Base-by-base conservation (phyloP, 1,139 yeast species). In the Pneumocystis sp. region DNA sequence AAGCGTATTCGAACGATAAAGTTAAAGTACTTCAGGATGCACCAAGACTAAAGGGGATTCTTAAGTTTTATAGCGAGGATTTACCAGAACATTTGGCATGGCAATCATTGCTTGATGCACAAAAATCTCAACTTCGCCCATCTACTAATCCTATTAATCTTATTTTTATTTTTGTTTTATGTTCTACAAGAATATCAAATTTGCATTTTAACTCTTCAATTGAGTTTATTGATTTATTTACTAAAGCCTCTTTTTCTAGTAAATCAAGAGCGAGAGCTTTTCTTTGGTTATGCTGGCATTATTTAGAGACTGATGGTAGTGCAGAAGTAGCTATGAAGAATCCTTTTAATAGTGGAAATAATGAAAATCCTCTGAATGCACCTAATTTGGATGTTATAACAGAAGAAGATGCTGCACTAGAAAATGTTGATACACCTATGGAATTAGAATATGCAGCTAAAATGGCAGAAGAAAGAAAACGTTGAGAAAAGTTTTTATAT, bases 21-120 rank as follows among this genome's bases (percentile, higher is more conserved):
- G 80, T 85, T 63, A 89, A 87, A 73, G 95, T 90, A 66, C 78
- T 93, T 61, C 97, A 93, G 75, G 98, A 93, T 74, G 95, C 97
- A 0, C 97, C 97, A 6, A 79, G 97, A 66, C 80, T 93, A 69
- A 93, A 93, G 74, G 86, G 95, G 0, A 91, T 93, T 31, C 76
- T 93, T 70, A 91, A 91, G 75, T 95, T 96, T 17, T 81, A 82
- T 17, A 83, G 89, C 69, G 86, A 83, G 68, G 83, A 78, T 64
- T 80, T 84, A 8, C 78, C 80, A 17, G 83, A 81, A 65, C 82
- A 83, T 1, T 76, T 79, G 62, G 78, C 81, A 1, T 73, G 87
- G 61, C 80, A 81, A 42, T 83, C 81, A 37, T 68, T 69, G 19
- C 75, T 86, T 64, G 62, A 59, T 21, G 56, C 45, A n/a, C 63